Evolutionary conservation across 2,329 filamentous ascomycete genomes (phyloP), one percentile per base, ranked within the genome.

Genomic region (Microsporum ferrugineum): DNA sequence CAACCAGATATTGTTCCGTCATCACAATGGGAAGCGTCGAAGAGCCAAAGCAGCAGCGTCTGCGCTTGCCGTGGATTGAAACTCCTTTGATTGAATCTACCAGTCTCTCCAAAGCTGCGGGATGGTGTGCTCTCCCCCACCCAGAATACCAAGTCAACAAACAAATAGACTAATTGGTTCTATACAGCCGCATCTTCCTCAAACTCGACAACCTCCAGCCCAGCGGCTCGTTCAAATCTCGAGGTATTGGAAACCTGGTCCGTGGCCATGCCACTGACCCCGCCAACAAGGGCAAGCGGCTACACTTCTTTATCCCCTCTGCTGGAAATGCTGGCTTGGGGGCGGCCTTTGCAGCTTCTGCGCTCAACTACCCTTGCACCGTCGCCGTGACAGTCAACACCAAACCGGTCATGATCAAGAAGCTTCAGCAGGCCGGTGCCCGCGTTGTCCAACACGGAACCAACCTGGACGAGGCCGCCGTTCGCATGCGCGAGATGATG

Each of bases 151-250:
- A n/a, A 8, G 5, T 4, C 75, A 75, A 76, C 71, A 71, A 69
- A 69, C 23, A 36, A 8, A 51, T 4, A 51, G 45, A 43, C 45
- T 51, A 51, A 38, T 23, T 43, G 39, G 17, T 36, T 29, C 10
- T 51, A 3, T 29, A 51, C n/a, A 72, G 88, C 77, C 86, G 88
- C 76, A 84, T 95, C 72, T 89, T 88, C 73, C 84, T 95, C 69
- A 95, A 95, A 73, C 83, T 94, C 64, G 89, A 95, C 68, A 89
- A 88, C 71, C 82, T 91, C 60, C 90, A 95, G 70, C 90, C 89
- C 3, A 88, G 87, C 27, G 88, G 88, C 65, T 91, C 88, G 43
- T 95, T 95, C 83, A 94, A 95, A 73, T 91, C 88, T 55, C 82
- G 83, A 66, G 88, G 87, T 34, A 83, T 92, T 63, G 88, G 88